phyloP scores from a whole-genome alignment of 2,329 filamentous ascomycete species.

The Colletotrichum neosansevieriae region DNA sequence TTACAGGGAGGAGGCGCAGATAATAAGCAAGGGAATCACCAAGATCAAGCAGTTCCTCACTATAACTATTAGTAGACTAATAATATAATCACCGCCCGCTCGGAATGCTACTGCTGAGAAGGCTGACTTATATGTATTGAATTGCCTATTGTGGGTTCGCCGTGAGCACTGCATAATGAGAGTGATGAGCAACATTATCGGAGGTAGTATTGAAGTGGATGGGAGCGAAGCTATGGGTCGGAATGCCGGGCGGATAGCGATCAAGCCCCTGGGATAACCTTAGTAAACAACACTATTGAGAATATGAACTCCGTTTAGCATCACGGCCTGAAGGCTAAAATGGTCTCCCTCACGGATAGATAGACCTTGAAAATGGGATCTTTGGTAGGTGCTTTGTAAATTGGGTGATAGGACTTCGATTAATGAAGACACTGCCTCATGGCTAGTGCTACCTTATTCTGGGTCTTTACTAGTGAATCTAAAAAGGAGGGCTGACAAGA shows the following conservation, averaged over 20 bases:
- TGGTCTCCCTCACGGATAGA: neutral
- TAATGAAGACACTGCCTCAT: neutral
- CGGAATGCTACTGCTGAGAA: neutral
- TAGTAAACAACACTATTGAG: neutral
- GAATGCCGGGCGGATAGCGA: neutral
- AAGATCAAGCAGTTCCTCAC: neutral
- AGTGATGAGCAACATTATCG: neutral
- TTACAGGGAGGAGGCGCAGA: neutral
- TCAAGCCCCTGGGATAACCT: neutral
- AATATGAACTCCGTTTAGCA: neutral
- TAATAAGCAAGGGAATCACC: neutral
- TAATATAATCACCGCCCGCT: neutral
- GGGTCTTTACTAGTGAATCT: neutral
- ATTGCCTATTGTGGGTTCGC: neutral
- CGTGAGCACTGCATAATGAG: neutral
- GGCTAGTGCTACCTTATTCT: neutral
- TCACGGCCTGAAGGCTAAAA: neutral
- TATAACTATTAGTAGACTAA: neutral
- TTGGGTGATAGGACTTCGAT: neutral
- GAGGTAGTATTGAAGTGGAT: neutral
- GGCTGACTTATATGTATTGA: neutral
- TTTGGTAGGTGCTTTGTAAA: neutral
- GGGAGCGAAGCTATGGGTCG: neutral
- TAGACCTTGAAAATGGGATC: neutral
- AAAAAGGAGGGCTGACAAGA: neutral